Evolutionary conservation across 1,284 basidiomycete species (phyloP).

Genomic region (Sporisorium exsertum): DNA sequence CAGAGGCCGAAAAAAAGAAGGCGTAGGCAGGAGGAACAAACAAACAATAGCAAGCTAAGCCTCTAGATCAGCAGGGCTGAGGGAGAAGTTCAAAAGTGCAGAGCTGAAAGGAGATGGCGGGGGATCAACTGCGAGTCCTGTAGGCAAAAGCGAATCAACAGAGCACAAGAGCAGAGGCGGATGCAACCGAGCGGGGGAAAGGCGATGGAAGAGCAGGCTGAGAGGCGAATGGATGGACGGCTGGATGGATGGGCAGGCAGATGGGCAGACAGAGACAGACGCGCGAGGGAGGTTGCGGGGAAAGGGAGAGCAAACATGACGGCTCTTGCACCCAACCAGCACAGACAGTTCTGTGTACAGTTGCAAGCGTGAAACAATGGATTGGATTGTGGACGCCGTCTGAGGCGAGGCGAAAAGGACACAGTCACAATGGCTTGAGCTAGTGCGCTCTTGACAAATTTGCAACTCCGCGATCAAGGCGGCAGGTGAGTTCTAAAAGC

Average conservation of each 20-base stretch:
- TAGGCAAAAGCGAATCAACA: too few species aligned
- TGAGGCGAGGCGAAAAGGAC: not conserved
- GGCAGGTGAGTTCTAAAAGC: not conserved
- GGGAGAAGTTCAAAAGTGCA: slow-evolving; percentile 26
- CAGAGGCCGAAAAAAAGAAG: not conserved
- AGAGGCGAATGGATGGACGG: not conserved
- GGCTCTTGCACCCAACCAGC: not conserved
- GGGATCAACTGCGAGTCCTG: too few species aligned
- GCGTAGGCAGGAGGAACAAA: not conserved
- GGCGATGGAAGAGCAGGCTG: not conserved
- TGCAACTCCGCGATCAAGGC: slow-evolving; percentile 10
- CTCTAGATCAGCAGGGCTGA: not conserved
- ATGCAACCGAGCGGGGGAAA: not conserved
- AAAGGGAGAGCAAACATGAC: not conserved
- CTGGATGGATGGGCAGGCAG: not conserved
- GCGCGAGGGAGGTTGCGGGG: not conserved
- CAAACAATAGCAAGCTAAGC: not conserved
- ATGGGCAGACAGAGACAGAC: not conserved
- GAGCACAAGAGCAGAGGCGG: not conserved
- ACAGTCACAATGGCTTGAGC: not conserved
- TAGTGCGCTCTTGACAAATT: not conserved
- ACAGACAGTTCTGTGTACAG: too few species aligned
- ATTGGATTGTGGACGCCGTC: not conserved
- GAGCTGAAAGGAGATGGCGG: not conserved
- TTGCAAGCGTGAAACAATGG: too few species aligned